Base-by-base conservation (phyloP, 108 stramenopile species). In the Stephanodiscus minutulus region DNA sequence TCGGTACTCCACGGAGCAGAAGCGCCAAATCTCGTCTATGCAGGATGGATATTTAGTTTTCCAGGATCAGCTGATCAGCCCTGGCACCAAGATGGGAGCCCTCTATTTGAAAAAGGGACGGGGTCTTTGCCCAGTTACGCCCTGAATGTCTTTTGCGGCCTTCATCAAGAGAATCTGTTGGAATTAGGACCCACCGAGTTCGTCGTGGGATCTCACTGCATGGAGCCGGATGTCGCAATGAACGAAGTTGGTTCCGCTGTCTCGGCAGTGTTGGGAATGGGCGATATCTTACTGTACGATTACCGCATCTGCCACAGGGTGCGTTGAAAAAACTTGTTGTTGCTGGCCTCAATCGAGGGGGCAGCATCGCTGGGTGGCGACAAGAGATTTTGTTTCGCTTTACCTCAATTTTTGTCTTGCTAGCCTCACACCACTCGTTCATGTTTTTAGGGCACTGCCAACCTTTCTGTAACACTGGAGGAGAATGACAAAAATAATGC, bases 291-390 rank as follows among this genome's bases (percentile, higher is more conserved):
- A 47, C 64, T 87, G 18, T 87, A 87, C 36, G 86, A 87, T 39
- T 87, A 87, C 67, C 78, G 83, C 15, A 62, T 81, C 2, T 87
- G 86, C 50, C 86, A 87, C 76, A 73, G 83, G 36, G 86, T 83
- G 18, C 75, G 76, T 12, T 37, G 46, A 27, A 86, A 84, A 66
- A 21, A 84, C 12, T 64, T 54, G 59, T 25, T 39, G 13, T 12
- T 24, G 7, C 11, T 24, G 33, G 3, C 22, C 47, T 17, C 15
- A 49, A 24, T 25, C n/a, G 15, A 27, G 52, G 56, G 27, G 37
- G 11, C 44, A 73, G 10, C 7, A 66, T 53, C 28, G 48, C 29
- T 24, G 9, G 35, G 13, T 11, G 22, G 28, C 21, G 36, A 27
- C 25, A 61, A 33, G 29, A 70, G 9, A 76, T 29, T 15, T 13